phyloP scores from a whole-genome alignment of 768 basidiomycete species.

The Leucosporidium scottii region DNA sequence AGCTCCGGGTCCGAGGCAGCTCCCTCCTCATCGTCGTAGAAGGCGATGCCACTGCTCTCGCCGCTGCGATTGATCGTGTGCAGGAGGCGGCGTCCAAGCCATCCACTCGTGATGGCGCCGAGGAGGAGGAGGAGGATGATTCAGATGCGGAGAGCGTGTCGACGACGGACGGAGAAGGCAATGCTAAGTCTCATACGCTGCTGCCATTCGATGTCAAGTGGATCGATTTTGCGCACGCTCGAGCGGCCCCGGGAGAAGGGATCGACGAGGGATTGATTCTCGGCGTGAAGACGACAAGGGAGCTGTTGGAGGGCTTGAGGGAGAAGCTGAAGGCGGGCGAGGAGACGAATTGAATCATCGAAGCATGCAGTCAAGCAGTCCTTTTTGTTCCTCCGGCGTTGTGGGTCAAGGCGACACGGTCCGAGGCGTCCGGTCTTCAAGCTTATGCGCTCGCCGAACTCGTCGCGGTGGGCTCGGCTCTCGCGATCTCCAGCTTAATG shows the following conservation, averaged over 20 bases:
- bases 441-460: no score
- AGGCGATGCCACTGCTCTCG: slow-evolving; percentile 49
- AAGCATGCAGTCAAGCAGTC: no score
- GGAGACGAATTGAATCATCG: no score
- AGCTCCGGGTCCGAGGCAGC: slow-evolving; percentile 73
- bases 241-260: slow-evolving; percentile 53
- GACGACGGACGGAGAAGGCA: slow-evolving; percentile 30
- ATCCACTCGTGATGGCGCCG: slow-evolving; percentile 11
- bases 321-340: not conserved
- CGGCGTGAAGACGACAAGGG: slow-evolving; percentile 62
- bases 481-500: no score
- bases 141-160: slow-evolving; percentile 18
- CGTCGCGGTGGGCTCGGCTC: no score
- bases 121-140: slow-evolving; percentile 43
- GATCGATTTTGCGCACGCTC: slow-evolving; percentile 89
- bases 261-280: slow-evolving; percentile 69
- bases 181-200: slow-evolving; percentile 19
- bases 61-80: slow-evolving; percentile 38
- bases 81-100: slow-evolving; percentile 38
- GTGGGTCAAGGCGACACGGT: no score
- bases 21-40: slow-evolving; percentile 79
- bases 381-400: no score
- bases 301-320: slow-evolving; percentile 41
- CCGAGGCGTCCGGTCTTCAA: no score
- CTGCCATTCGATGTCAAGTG: no score